Base-by-base conservation (phyloP, 1,139 yeast genomes). In the Geotrichum phurueaensis region DNA sequence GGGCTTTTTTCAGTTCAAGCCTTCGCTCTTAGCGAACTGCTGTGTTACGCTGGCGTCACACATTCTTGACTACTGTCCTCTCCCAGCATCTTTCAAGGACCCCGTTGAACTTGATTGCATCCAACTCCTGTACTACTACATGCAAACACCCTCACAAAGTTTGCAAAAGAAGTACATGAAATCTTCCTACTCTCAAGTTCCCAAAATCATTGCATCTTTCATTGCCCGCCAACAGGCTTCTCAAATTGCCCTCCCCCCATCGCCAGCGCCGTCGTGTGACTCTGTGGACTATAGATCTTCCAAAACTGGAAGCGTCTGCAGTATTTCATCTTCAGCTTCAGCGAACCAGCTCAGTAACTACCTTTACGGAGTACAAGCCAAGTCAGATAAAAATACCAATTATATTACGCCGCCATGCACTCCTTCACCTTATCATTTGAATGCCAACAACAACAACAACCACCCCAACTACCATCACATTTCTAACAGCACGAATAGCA, bases 41-140 rank as follows among this genome's bases (percentile, higher is more conserved):
- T 87, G 94, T 45, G 84, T 86, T 67, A 71, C 86, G 57, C 73
- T 92, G 67, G 89, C 97, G n/a, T 83, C 89, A 65, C 84, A 87
- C 59, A 83, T 90, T 68, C 81, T 73, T 53, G 76, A 75, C 64
- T 74, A 49, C 59, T 45, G 55, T 57, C 31, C 55, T 20, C 47
- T n/a, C 18, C 57, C 63, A 45, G 47, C 51, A 15, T 47, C 58
- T 5, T 56, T 43, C 48, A n/a, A 51, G 27, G 52, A 52, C 33
- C 55, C 51, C 29, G 54, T 51, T n/a, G 62, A 58, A 36, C 53
- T 58, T 45, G 60, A 60, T 45, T 58, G 61, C 60, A 58, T 60
- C 48, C 47, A 53, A 51, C 66, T 74, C n/a, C 65, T 77, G 47
- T 69, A 70, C 54, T 73, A 73, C 59, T 67, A 71, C 62, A 70